Percentiles rank a stretch among this genome's conserved stretches.
These are phyloP conservation scores for Guillardia theta DNA, from an alignment of 78 protist species.

Conservation along the genomic window DNA sequence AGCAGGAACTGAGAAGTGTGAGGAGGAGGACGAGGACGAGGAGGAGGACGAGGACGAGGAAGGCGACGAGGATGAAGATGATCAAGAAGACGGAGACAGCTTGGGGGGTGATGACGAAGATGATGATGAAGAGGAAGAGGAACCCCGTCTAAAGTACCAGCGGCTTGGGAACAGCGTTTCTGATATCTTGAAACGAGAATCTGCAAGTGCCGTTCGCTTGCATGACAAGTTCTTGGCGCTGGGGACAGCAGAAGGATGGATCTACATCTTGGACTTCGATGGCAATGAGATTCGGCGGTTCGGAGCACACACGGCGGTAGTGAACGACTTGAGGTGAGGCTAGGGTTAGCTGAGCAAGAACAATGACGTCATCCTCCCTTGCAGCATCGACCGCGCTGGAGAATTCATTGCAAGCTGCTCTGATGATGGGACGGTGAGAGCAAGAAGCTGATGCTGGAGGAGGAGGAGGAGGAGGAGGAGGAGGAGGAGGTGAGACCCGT, in stretches of 20 bases:
- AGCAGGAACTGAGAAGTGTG: too few relatives aligned
- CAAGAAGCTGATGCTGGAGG: background rate
- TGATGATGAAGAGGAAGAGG: constrained; percentile 64
- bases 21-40: background rate
- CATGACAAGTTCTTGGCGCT: constrained; percentile 66
- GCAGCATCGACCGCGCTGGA: constrained; percentile 73
- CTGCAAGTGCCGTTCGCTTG: constrained; percentile 59
- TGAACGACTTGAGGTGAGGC: background rate
- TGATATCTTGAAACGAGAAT: constrained; percentile 54
- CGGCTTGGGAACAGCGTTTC: constrained; percentile 65
- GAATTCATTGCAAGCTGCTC: constrained; percentile 87
- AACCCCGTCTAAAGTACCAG: constrained; percentile 79
- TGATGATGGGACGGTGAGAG: constrained; percentile 72
- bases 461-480: background rate
- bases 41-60: background rate
- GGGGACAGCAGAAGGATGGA: constrained; percentile 83
- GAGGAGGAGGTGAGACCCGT: background rate
- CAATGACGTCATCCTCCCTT: constrained; percentile 56
- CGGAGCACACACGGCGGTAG: constrained; percentile 32
- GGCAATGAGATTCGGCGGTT: constrained; percentile 73
- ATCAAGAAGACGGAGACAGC: too few relatives aligned
- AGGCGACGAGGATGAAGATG: background rate
- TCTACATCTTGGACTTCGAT: constrained; percentile 72
- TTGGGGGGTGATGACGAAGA: too few relatives aligned
- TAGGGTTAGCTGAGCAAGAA: background rate